Conservation (phyloP, 139 green algal species). For the Diplosphaera chodatii region DNA sequence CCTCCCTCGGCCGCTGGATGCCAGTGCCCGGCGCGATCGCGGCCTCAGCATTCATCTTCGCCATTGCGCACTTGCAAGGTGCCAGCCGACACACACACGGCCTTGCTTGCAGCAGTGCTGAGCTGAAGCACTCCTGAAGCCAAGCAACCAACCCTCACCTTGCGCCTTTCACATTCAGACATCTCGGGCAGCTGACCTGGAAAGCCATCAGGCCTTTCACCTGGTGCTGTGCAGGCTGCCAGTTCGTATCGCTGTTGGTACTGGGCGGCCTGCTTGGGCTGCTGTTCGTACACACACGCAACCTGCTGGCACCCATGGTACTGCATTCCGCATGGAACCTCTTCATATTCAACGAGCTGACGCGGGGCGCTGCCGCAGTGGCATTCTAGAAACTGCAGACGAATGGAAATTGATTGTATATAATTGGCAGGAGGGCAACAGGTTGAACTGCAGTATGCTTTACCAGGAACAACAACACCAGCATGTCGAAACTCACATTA, state of each 20-base stretch:
- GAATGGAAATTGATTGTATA: too few species aligned
- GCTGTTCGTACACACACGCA: slow-evolving; percentile 64
- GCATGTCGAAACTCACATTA: too few species aligned
- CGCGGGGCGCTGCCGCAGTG: not conserved
- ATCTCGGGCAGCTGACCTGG: too few species aligned
- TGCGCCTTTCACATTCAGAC: too few species aligned
- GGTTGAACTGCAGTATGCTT: too few species aligned
- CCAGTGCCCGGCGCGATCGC: slow-evolving; percentile 36
- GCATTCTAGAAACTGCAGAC: not conserved
- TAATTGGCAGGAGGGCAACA: too few species aligned
- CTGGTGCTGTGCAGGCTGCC: slow-evolving; percentile 26
- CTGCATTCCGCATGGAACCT: slow-evolving; percentile 80
- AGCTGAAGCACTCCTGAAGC: too few species aligned
- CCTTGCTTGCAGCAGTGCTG: too few species aligned
- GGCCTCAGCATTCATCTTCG: slow-evolving; percentile 65
- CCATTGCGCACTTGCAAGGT: slow-evolving; percentile 69
- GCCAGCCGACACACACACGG: too few species aligned
- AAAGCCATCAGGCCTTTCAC: too few species aligned
- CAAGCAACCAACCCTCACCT: too few species aligned
- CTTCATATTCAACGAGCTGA: slow-evolving; percentile 49
- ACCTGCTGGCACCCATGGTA: slow-evolving; percentile 68
- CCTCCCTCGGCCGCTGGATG: slow-evolving; percentile 71
- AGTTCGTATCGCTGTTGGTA: slow-evolving; percentile 82
- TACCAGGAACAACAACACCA: too few species aligned
- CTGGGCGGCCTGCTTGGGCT: slow-evolving; percentile 78